Percentiles rank a stretch among this genome's conserved stretches.
Evolutionary conservation across 2,329 filamentous ascomycete genomes (phyloP).

Genomic region (Phoma sp.): DNA sequence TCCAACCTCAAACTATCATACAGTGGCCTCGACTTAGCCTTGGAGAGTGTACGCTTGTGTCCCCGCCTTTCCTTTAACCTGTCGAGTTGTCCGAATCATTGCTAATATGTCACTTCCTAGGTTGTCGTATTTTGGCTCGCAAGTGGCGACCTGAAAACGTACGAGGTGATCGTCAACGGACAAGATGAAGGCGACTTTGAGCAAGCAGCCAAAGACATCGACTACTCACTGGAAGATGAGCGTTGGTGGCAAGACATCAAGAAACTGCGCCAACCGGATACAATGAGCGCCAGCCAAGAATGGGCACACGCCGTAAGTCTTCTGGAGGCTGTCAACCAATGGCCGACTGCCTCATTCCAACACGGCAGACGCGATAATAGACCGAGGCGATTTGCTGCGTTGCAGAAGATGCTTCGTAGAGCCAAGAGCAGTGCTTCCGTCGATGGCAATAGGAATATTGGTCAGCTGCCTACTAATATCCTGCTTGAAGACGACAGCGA

Average conservation of each 20-base stretch:
- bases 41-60: too few relatives aligned
- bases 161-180: slow-evolving; percentile 79
- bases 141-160: slow-evolving; percentile 72
- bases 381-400: slow-evolving; percentile 61
- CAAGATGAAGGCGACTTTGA: slow-evolving; percentile 57
- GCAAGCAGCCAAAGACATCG: slow-evolving; percentile 66
- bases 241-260: slow-evolving; percentile 85
- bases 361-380: slow-evolving; percentile 55
- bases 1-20: background rate
- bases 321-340: slow-evolving; percentile 52
- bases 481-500: slow-evolving; percentile 41
- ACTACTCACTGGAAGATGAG: slow-evolving; percentile 71
- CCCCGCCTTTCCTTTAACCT: too few relatives aligned
- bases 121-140: slow-evolving; percentile 82
- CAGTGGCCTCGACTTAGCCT: too few relatives aligned
- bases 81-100: background rate
- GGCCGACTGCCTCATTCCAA: slow-evolving; percentile 62
- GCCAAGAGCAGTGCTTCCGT: slow-evolving; percentile 61
- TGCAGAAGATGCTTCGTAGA: slow-evolving; percentile 68
- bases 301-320: slow-evolving; percentile 54
- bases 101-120: background rate
- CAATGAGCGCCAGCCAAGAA: slow-evolving; percentile 51
- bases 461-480: slow-evolving; percentile 68
- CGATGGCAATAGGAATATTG: slow-evolving; percentile 58
- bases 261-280: slow-evolving; percentile 49